These are phyloP conservation scores for Penicillium herquei DNA, from an alignment of 495 filamentous ascomycete genomes.

Conservation along the genomic window DNA sequence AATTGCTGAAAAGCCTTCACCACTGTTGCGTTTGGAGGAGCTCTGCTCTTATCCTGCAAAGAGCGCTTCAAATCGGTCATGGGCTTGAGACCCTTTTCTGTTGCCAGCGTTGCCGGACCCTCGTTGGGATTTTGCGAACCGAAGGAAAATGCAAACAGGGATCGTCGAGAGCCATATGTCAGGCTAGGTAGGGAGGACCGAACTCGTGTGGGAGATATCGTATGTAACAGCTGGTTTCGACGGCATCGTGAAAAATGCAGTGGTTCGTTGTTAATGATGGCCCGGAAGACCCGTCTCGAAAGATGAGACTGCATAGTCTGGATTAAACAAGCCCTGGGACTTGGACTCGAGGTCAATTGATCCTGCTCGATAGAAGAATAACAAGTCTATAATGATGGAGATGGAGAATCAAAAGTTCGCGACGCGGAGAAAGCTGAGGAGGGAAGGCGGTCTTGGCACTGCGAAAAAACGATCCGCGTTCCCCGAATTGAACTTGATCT, in stretches of 20 bases:
- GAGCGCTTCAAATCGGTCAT: constrained; percentile 45
- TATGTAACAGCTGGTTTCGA: constrained; percentile 34
- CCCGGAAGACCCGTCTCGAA: constrained; percentile 69
- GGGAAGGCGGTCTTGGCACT: constrained; percentile 31
- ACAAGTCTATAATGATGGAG: too few species aligned
- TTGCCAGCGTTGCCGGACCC: constrained; percentile 28
- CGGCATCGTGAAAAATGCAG: constrained; percentile 47
- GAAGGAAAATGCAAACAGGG: constrained; percentile 36
- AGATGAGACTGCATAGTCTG: constrained; percentile 77
- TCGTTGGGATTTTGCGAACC: constrained; percentile 17
- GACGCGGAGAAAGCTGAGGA: constrained; percentile 20
- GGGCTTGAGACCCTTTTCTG: constrained; percentile 41
- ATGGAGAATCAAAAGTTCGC: constrained; percentile 1
- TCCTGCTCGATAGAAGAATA: too few species aligned
- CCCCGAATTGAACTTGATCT: background rate
- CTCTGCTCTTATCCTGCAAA: constrained; percentile 40
- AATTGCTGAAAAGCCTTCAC: constrained; percentile 63
- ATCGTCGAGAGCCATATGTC: constrained; percentile 29
- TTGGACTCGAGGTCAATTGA: background rate
- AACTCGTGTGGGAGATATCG: constrained; percentile 26
- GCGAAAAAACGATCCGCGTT: constrained; percentile 27
- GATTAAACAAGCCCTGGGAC: constrained; percentile 1
- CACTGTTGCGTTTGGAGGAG: constrained; percentile 58
- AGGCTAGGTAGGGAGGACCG: constrained; percentile 16
- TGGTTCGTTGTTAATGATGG: constrained; percentile 65